Evolutionary conservation across 164 flowering plant species (phyloP).

Genomic region (Chimonanthus praecox): DNA sequence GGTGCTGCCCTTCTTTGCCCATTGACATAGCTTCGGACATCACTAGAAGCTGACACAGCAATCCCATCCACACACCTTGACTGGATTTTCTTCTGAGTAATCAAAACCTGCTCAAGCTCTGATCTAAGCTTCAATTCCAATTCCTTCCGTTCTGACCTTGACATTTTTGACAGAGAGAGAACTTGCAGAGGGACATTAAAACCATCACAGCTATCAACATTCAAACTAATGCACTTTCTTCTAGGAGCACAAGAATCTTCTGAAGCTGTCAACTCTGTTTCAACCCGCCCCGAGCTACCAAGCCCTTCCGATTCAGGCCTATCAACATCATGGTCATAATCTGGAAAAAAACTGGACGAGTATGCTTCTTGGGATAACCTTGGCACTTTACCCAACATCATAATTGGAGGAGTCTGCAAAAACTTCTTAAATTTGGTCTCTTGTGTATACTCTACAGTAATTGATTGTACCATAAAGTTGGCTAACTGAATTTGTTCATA

Average conservation of each 20-base stretch:
- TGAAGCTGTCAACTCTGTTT: conserved; percentile 48
- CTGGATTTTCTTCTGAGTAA: conserved; percentile 37
- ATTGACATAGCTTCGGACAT: conserved; percentile 39
- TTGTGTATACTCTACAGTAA: conserved; percentile 49
- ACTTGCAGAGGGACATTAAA: conserved; percentile 57
- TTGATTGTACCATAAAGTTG: conserved; percentile 53
- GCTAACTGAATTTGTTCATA: conserved; percentile 38
- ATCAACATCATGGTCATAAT: conserved; percentile 55
- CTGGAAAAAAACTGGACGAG: conserved; percentile 54
- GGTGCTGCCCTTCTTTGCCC: conserved; percentile 20
- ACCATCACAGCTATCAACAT: conserved; percentile 35
- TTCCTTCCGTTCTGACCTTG: conserved; percentile 48
- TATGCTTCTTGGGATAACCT: conserved; percentile 59
- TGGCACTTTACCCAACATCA: conserved; percentile 54
- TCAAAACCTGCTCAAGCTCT: conserved; percentile 65
- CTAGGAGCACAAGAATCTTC: conserved; percentile 60
- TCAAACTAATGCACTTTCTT: conserved; percentile 56
- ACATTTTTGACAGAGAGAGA: conserved; percentile 53
- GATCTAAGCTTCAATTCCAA: conserved; percentile 39
- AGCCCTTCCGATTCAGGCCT: conserved; percentile 78
- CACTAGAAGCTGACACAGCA: conserved; percentile 42
- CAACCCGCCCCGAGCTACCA: conserved; percentile 55
- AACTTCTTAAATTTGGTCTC: conserved; percentile 39
- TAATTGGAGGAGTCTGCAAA: conserved; percentile 11
- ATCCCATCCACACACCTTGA: conserved; percentile 8